These are phyloP conservation scores for Ustilago lituana DNA, from an alignment of 1,284 basidiomycete genomes.

Conservation along the genomic window DNA sequence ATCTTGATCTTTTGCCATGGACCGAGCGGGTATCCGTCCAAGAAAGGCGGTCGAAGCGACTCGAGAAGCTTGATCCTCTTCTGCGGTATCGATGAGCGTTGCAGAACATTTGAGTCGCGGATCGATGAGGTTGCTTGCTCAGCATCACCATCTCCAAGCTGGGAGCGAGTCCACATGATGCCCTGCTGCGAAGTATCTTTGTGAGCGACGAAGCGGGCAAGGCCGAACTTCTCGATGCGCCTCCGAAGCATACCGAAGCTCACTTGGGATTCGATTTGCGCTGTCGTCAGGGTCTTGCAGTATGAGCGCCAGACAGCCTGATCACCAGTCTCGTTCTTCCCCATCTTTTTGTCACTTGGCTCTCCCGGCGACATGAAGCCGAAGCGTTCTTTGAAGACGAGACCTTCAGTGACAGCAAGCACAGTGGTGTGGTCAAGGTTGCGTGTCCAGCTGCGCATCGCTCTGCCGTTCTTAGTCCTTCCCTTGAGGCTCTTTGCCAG, in stretches of 20 bases:
- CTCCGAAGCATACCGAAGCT: constrained; percentile 53
- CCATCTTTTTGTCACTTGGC: not conserved
- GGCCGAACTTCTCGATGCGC: constrained; percentile 65
- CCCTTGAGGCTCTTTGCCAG: constrained; percentile 22
- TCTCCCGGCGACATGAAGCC: constrained; percentile 30
- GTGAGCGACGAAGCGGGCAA: constrained; percentile 64
- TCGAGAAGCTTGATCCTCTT: constrained; percentile 53
- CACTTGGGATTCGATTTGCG: constrained; percentile 59
- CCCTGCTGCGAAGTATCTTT: constrained; percentile 60
- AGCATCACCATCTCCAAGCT: constrained; percentile 9
- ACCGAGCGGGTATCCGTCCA: constrained; percentile 61
- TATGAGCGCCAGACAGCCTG: constrained; percentile 29
- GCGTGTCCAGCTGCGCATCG: constrained; percentile 64
- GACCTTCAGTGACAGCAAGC: constrained; percentile 62
- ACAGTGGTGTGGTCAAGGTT: constrained; percentile 65
- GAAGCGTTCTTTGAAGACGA: constrained; percentile 52
- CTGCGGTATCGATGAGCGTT: constrained; percentile 32
- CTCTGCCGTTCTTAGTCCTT: constrained; percentile 41
- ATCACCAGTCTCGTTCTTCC: not conserved
- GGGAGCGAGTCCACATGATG: constrained; percentile 50
- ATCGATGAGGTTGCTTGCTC: not conserved
- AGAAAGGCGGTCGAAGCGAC: constrained; percentile 63
- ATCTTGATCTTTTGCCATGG: constrained; percentile 57
- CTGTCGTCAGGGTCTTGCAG: constrained; percentile 48
- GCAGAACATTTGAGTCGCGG: constrained; percentile 20